These are phyloP conservation scores for Adiantum capillusveneris DNA, from an alignment of 75 land plant genomes.

Conservation along the genomic window DNA sequence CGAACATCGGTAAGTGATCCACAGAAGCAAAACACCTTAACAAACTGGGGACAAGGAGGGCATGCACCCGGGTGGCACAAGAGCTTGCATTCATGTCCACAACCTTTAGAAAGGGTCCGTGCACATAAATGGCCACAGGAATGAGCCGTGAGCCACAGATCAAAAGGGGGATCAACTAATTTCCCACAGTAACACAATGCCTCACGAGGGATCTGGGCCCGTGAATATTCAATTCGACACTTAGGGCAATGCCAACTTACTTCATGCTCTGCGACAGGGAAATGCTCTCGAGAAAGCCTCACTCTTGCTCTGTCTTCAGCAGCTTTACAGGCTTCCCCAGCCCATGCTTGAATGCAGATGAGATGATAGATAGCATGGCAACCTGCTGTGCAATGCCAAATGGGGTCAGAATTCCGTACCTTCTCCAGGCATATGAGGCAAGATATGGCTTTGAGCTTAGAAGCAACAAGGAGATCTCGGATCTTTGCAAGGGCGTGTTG, in stretches of 20 bases:
- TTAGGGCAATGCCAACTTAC: constrained; percentile 89
- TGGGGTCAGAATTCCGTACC: constrained; percentile 62
- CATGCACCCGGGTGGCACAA: constrained; percentile 98
- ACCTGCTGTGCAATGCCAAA: constrained; percentile 71
- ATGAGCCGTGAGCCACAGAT: constrained; percentile 93
- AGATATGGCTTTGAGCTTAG: constrained; percentile 55
- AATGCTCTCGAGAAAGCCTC: constrained; percentile 32
- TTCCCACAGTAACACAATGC: constrained; percentile 90
- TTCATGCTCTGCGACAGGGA: constrained; percentile 28
- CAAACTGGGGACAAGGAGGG: constrained; percentile 89
- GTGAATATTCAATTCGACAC: constrained; percentile 58
- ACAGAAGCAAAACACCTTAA: constrained; percentile 61
- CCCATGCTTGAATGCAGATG: constrained; percentile 88
- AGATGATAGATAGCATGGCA: constrained; percentile 87
- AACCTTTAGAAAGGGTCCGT: constrained; percentile 32
- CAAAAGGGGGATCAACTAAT: constrained; percentile 50
- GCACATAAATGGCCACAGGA: constrained; percentile 90
- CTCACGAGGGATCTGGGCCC: constrained; percentile 42
- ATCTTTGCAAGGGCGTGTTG: constrained; percentile 52
- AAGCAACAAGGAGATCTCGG: constrained; percentile 61
- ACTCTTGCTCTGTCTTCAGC: constrained; percentile 40
- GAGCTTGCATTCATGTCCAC: constrained; percentile 75
- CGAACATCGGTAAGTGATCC: constrained; percentile 49
- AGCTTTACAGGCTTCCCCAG: constrained; percentile 51
- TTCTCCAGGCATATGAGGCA: constrained; percentile 93